Base-by-base conservation (phyloP, 192 early-diverging fungal species). In the Backusella macrospora region DNA sequence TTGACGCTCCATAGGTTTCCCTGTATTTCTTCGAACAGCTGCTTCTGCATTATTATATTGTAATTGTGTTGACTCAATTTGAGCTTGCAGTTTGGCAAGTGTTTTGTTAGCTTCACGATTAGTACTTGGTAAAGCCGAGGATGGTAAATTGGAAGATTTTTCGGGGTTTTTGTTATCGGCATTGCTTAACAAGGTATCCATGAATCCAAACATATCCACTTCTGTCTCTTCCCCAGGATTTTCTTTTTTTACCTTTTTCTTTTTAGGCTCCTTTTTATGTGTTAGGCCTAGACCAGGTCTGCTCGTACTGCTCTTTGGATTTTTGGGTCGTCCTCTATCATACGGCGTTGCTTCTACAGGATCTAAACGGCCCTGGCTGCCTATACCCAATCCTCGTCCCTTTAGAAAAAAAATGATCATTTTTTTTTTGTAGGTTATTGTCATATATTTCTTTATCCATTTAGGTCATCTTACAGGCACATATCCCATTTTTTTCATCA, bases 401-500 rank as follows among this genome's bases (percentile, higher is more conserved):
- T 72, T 29, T 38, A n/a, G 15, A 15, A 48, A 37, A 46, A 71
- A 71, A 15, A 71, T 38, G 29, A 34, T 34, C 29, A 34, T 34
- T 34, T 34, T 34, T 34, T 34, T 34, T 34, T 40, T 37, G 38
- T 14, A 71, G 9, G 38, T 52, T 38, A 71, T 44, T 44, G 21
- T 47, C 18, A 26, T 68, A 12, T 68, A 68, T 68, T 18, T 68
- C 39, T 26, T 15, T 68, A 21, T 29, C 42, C 21, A 68, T 23
- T 6, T 37, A 43, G 21, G 34, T 49, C 13, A 40, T 47, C 64
- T 73, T 73, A 65, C 70, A 47, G 23, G 13, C 39, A 38, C 81
- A 73, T 71, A 89, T 85, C 45, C 89, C 92, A 26, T 85, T 87
- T 97, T 18, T 77, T 95, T 73, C 87, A 87, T 65, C 86, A 88